Evolutionary conservation across 805 yeast genomes (phyloP).

Genomic region (Yarrowia bubula): DNA sequence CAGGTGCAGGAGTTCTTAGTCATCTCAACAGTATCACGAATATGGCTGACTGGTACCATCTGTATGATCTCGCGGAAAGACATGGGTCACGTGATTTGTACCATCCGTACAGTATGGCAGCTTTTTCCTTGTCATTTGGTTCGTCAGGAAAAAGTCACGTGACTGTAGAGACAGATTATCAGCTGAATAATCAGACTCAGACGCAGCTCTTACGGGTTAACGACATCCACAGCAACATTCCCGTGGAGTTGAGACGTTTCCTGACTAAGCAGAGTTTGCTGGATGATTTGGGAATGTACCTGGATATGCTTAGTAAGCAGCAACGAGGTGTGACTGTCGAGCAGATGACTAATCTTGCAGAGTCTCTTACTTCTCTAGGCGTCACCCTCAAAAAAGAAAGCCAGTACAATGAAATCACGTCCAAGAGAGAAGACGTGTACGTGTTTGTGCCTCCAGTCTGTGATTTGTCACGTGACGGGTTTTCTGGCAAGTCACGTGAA

Average conservation of each 20-base stretch:
- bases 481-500: not conserved
- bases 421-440: not conserved
- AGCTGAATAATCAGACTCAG: not conserved
- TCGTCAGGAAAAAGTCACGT: not conserved
- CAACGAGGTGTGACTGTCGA: not conserved
- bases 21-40: not conserved
- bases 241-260: not conserved
- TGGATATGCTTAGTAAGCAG: not conserved
- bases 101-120: not conserved
- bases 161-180: not conserved
- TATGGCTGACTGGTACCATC: not conserved
- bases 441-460: not conserved
- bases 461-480: not conserved
- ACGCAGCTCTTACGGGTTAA: not conserved
- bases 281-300: not conserved
- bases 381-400: not conserved
- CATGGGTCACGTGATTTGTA: not conserved
- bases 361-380: not conserved
- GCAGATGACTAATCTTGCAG: not conserved
- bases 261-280: not conserved
- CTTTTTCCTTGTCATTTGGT: not conserved
- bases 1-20: not conserved
- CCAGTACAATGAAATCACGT: not conserved
- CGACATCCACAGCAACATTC: conserved; percentile 11
- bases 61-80: not conserved